Base-by-base conservation (phyloP, 495 filamentous ascomycete species). In the Paragyromitra xinjiangensis region DNA sequence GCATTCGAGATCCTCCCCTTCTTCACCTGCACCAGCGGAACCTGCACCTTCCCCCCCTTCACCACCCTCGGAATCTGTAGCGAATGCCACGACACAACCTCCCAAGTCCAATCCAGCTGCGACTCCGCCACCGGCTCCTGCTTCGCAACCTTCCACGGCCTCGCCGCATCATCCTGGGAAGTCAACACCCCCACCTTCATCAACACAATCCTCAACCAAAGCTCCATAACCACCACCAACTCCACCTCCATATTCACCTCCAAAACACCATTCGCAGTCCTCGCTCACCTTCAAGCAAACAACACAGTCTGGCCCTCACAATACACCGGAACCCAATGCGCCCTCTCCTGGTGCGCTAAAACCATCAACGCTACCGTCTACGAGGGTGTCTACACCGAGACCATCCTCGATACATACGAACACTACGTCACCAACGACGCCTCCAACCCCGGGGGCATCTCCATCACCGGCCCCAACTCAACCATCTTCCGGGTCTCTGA, bases 171-270 rank as follows among this genome's bases (percentile, higher is more conserved):
- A 8, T 50, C 78, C 22, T 77, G 71, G 78, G 2, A 45, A 7
- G 16, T 24, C 1, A 59, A 51, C 24, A 24, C 19, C 50, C 29
- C 16, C n/a, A 66, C n/a, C 14, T 62, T 50, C 26, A 55, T 79
- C 34, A 80, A 80, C 53, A 81, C 79, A 16, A 55, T 81, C 34
- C 37, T 81, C 4, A 81, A 81, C 42, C 79, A 81, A 29, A 77
- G 64, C 45, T 50, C 62, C 19, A 73, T 42, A 34, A 9, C 39
- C 3, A 5, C 26, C 2, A 40, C 22, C 3, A 64, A 29, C 37
- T 63, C 71, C 29, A 48, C 74, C 11, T 51, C 45, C 1, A 34
- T 34, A 34, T 65, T 64, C 67, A 44, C 34, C 9, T n/a, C 39
- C 14, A 53, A 59, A 26, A 64, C 45, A 1, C 73, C 73, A 6